Evolutionary conservation across 371 early-diverging fungal genomes (phyloP), one percentile per base, ranked within the genome.

Genomic region (Dentiscutata heterogama): DNA sequence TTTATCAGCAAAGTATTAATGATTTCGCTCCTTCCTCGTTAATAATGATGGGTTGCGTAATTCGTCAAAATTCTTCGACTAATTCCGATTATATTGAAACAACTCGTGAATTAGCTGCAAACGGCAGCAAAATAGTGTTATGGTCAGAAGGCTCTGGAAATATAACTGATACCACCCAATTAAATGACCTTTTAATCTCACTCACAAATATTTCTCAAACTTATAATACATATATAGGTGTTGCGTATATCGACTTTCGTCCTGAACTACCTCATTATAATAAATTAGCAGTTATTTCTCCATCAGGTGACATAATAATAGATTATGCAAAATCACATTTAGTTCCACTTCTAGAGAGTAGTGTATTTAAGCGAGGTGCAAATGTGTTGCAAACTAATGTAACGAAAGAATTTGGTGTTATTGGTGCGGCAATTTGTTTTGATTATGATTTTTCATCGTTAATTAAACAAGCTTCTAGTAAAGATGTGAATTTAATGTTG

Each of bases 341-440:
- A 22, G 73, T 72, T 51, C 91, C 91, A 27, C 87, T 91, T 51
- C 83, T 85, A 16, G 88, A 88, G 42, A 87, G 87, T 70, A 83
- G 72, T 8, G 63, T 73, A 39, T 35, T 67, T 13, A 64, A 46
- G 29, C 82, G 89, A 11, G 91, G 91, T 13, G 85, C 85, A 3
- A 67, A 84, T n/a, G 81, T 82, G n/a, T 74, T 91, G 50, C 90
- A 87, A 20, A 87, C 84, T 20, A 84, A 86, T 0, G 88, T 90
- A 42, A 87, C 89, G 1, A 27, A 72, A 18, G 87, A 88, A 3
- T 88, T 88, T 82, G 91, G 91, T 25, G 85, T 90, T 39, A 31
- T 91, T 27, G 89, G 90, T 20, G 88, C 83, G 2, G 88, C 87
- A 3, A 90, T 91, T 61, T 91, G 91, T 63, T 91, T 90, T 80